Base-by-base conservation (phyloP, 768 basidiomycete genomes). In the Rhodosporidiobolus odoratus region DNA sequence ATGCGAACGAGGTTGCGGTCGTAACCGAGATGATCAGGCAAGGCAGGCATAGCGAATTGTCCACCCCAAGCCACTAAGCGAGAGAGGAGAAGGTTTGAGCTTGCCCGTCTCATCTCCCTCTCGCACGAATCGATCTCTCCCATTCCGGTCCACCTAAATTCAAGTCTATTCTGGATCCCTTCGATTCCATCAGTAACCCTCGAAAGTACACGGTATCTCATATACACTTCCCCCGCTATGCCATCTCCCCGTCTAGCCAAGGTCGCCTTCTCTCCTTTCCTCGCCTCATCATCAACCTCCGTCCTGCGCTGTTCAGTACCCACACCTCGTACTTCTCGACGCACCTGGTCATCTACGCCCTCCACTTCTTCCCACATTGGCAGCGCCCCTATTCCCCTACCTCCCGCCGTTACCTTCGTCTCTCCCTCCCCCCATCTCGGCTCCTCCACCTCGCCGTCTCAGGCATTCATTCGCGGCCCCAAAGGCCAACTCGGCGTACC, bases 1-100 rank as follows among this genome's bases (percentile, higher is more conserved):
- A 73, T 52, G 15, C 71, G 37, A 30, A 73, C 75, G 27, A 70
- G 57, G 32, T 60, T 56, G 58, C 68, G 54, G 45, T 72, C 65
- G 47, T 62, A 35, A 8, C 37, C 58, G 27, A 53, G 27, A 5
- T 16, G 12, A 19, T 15, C 12, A 3, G 17, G 34, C 8, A 17
- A 34, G 13, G n/a, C 27, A 4, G 57, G 56, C 41, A 72, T 69
- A 0, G 32, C 65, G 41, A 30, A 68, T 74, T 13, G 9, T 2
- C 4, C 35, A n/a, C 32, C 16, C 15, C 27, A 32, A 30, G 19
- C 19, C 37, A 34, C 17, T 8, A 35, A 5, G 4, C 2, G 47
- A 34, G 40, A 16, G 50, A 19, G 15, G 30, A 12, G 59, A 41
- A 8, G 40, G 56, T 4, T 37, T 17, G 45, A 45, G 38, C n/a